Conservation (phyloP, 306 rosid species). For the Cucumis melo region DNA sequence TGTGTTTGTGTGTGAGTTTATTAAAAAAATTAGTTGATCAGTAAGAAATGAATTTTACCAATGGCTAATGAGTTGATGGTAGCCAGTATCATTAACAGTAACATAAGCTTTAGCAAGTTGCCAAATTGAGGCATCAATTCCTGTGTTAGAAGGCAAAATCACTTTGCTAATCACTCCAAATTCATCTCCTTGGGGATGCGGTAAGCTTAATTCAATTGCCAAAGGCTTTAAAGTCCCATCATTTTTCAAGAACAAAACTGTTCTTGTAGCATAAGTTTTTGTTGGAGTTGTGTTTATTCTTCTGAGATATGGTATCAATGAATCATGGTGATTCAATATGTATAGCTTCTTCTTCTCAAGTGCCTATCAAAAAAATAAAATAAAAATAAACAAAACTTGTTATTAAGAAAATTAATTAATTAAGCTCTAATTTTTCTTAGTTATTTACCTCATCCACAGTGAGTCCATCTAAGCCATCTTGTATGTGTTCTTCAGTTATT, state of each 20-base stretch:
- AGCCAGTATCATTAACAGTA: conserved; percentile 47
- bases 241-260: conserved; percentile 42
- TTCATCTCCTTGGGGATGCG: conserved; percentile 40
- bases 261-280: conserved; percentile 60
- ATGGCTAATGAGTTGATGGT: conserved; percentile 71
- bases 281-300: conserved; percentile 50
- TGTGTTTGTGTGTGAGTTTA: no score
- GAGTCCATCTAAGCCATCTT: conserved; percentile 40
- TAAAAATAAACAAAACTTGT: background rate
- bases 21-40: no score
- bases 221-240: conserved; percentile 67
- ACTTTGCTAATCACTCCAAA: conserved; percentile 49
- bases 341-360: conserved; percentile 30
- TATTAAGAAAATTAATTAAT: background rate
- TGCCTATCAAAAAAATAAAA: conserved; percentile 37
- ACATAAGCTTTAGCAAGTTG: conserved; percentile 76
- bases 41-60: conserved; percentile 24
- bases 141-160: conserved; percentile 33
- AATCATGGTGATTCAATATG: conserved; percentile 57
- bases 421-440: no score
- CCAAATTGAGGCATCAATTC: conserved; percentile 49
- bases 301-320: conserved; percentile 54
- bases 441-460: conserved; percentile 40
- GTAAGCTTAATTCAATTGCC: conserved; percentile 69
- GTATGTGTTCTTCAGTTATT: conserved; percentile 39